Base-by-base conservation (phyloP, 768 basidiomycete genomes). In the Glaciozyma martinii region DNA sequence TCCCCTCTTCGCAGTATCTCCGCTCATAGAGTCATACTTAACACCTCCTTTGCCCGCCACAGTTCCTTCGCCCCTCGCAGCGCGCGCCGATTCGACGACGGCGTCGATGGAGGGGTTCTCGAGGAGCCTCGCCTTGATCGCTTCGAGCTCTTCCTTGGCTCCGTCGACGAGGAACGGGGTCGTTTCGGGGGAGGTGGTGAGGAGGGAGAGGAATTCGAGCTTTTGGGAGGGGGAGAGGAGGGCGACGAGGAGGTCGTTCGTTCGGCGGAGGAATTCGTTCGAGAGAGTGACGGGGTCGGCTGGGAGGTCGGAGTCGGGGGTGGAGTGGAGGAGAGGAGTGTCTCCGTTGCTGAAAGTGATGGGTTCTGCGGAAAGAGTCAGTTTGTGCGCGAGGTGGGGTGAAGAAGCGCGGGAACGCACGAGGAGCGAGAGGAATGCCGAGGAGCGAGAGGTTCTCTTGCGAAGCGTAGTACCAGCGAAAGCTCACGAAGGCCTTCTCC, bases 141-240 rank as follows among this genome's bases (percentile, higher is more conserved):
- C 7, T 9, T 10, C 16, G 16, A 46, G 21, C 59, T 60, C 54
- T 4, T 19, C 21, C 59, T 37, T 16, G 46, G 12, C 18, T 12
- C 30, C 46, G 12, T 27, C 21, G n/a, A 50, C 19, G 23, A 62
- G 50, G 54, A 49, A 10, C n/a, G 19, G 3, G 9, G 25, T 10
- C 7, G 21, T 33, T 29, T 50, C 54, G 19, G 1, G 3, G 1
- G 44, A 12, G 6, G 9, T 7, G 18, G 10, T 37, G 40, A 56
- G 61, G 5, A 8, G 6, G 42, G 59, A 43, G 23, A 59, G 30
- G 56, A 60, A 56, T n/a, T 27, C 23, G 53, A 53, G 19, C 40
- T 59, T 62, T 30, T 67, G 66, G 2, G 23, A 18, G 16, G 47
- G 58, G 5, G 44, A 44, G 23, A 63, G 25, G 53, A 62, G 27